phyloP scores from a whole-genome alignment of 805 yeast species.

The Pichia rugopelliculosa region DNA sequence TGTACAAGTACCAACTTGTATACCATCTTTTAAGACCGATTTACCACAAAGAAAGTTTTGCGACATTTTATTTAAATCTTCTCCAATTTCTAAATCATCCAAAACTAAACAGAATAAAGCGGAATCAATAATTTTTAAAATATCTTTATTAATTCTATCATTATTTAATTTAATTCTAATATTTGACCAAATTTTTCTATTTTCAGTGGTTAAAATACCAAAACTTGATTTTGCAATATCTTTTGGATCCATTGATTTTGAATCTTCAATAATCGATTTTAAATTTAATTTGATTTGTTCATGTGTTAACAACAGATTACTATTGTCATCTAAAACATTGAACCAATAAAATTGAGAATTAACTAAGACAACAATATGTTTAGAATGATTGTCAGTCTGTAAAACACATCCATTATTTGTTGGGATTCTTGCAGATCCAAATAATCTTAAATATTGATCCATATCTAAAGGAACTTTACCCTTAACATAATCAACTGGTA shows the following conservation, averaged over 20 bases:
- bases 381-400: constrained; percentile 70
- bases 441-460: constrained; percentile 84
- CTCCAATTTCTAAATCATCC: constrained; percentile 64
- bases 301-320: constrained; percentile 67
- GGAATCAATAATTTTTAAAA: constrained; percentile 66
- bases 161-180: constrained; percentile 47
- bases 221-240: constrained; percentile 73
- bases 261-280: constrained; percentile 70
- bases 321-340: constrained; percentile 71
- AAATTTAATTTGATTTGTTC: constrained; percentile 69
- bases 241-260: constrained; percentile 41
- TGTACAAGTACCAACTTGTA: constrained; percentile 90
- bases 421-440: constrained; percentile 86
- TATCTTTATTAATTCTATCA: constrained; percentile 53
- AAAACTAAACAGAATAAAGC: constrained; percentile 79
- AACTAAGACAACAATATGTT: constrained; percentile 74
- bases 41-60: constrained; percentile 86
- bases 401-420: constrained; percentile 74
- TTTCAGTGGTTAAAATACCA: constrained; percentile 87
- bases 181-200: constrained; percentile 80
- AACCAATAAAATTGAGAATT: constrained; percentile 93
- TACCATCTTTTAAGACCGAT: constrained; percentile 69
- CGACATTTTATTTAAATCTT: constrained; percentile 56
- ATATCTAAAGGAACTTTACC: constrained; percentile 65
- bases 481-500: constrained; percentile 62